These are phyloP conservation scores for Phytophthora aleatoria DNA, from an alignment of 352 stramenopile species.

Conservation along the genomic window DNA sequence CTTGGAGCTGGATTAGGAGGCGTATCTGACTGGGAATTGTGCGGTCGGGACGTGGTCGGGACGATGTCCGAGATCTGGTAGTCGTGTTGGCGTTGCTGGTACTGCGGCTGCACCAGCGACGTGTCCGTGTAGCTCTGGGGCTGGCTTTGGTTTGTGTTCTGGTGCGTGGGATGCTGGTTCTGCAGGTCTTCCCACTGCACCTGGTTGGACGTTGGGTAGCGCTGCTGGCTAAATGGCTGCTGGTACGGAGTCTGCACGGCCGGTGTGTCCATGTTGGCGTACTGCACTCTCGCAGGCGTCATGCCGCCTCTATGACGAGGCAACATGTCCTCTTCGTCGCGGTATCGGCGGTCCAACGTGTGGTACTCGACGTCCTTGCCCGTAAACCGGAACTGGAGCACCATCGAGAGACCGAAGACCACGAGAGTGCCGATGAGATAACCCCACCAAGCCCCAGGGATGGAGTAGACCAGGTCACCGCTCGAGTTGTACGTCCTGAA, in stretches of 20 bases:
- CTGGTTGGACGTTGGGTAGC: conserved; percentile 33
- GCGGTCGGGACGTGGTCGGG: conserved; percentile 19
- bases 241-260: conserved; percentile 17
- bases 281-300: conserved; percentile 28
- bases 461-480: conserved; percentile 39
- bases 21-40: conserved; percentile 7
- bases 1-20: conserved; percentile 12
- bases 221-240: conserved; percentile 24
- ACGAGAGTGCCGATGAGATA: conserved; percentile 65
- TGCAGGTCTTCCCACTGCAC: conserved; percentile 34
- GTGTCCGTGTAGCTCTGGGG: conserved; percentile 24
- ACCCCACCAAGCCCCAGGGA: conserved; percentile 62
- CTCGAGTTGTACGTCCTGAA: conserved; percentile 39
- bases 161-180: conserved; percentile 9
- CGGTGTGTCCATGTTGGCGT: conserved; percentile 26
- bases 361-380: conserved; percentile 47
- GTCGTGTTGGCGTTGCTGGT: conserved; percentile 36
- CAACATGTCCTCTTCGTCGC: conserved; percentile 17
- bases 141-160: conserved; percentile 2
- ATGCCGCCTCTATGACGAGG: conserved; percentile 15
- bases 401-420: conserved; percentile 48
- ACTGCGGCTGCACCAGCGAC: conserved; percentile 32
- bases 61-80: conserved; percentile 37
- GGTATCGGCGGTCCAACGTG: conserved; percentile 21
- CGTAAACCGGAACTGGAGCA: conserved; percentile 56